Percentiles rank a stretch among this genome's conserved stretches.
Conservation (phyloP, 1,284 basidiomycete genomes). For the Hemileia vastatrix region DNA sequence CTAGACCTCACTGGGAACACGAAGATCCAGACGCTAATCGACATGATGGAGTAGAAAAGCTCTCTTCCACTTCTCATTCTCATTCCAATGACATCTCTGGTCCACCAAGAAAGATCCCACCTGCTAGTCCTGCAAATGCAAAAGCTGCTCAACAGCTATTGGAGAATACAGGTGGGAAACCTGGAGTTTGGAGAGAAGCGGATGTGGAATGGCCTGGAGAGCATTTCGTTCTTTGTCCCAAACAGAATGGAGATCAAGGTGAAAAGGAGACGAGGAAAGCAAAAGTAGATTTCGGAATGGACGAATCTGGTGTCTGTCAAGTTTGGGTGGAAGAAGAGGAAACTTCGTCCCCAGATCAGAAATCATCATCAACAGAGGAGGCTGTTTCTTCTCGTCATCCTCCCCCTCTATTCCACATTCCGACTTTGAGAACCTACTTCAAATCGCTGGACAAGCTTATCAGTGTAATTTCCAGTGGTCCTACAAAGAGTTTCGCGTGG, state of each 20-base stretch:
- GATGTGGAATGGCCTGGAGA: constrained; percentile 31
- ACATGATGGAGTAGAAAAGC: constrained; percentile 23
- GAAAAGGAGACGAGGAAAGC: no score
- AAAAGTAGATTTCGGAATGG: constrained; percentile 32
- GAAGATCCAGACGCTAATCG: constrained; percentile 36
- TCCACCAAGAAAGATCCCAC: constrained; percentile 35
- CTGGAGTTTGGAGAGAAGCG: constrained; percentile 35
- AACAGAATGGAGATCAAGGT: neutral
- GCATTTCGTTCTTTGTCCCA: constrained; percentile 26
- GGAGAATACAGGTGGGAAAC: constrained; percentile 39
- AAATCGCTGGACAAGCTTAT: constrained; percentile 39
- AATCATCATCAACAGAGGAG: no score
- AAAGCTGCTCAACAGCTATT: constrained; percentile 38
- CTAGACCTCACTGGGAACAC: constrained; percentile 43
- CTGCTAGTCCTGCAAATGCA: constrained; percentile 40
- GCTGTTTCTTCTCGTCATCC: constrained; percentile 3
- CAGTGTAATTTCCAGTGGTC: constrained; percentile 39
- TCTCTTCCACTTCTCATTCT: constrained; percentile 25
- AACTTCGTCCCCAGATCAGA: constrained; percentile 19
- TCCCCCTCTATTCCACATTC: constrained; percentile 31
- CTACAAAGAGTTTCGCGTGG: constrained; percentile 43
- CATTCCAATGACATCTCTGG: neutral
- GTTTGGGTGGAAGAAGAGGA: constrained; percentile 34
- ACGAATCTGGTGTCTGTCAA: constrained; percentile 39
- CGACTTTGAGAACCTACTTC: constrained; percentile 38